A percentile compares a stretch with the other conserved stretches of the same genome.
Conservation (phyloP, 169 alveolate genomes). For the Cryptosporidium parvum region DNA sequence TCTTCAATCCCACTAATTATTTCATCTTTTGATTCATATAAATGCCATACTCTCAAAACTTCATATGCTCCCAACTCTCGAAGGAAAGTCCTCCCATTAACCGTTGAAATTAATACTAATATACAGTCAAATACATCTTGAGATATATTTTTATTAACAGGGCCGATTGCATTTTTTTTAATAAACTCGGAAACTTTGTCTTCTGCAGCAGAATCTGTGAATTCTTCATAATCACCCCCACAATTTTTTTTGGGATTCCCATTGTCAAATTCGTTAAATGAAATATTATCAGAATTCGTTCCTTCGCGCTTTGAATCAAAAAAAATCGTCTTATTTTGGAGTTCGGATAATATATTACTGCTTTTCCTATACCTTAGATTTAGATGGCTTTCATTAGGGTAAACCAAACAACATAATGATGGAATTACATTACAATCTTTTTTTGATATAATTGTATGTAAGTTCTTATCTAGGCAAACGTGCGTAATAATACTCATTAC, state of each 20-base stretch:
- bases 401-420: constrained; percentile 31
- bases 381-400: constrained; percentile 13
- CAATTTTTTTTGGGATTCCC: not conserved
- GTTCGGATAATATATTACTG: not conserved
- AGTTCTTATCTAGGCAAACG: constrained; percentile 19
- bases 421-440: constrained; percentile 17
- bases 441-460: not conserved
- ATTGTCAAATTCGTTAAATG: not conserved
- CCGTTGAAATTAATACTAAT: constrained; percentile 35
- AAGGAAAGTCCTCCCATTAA: constrained; percentile 30
- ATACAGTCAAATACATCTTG: constrained; percentile 50
- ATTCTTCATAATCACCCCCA: not conserved
- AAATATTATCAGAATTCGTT: not conserved
- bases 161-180: constrained; percentile 28
- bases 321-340: constrained; percentile 27
- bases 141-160: constrained; percentile 11
- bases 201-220: not conserved
- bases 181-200: constrained; percentile 6
- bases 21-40: constrained; percentile 25
- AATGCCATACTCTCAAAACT: constrained; percentile 72
- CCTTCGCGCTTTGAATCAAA: not conserved
- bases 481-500: constrained; percentile 28
- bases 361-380: constrained; percentile 14
- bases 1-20: constrained; percentile 41
- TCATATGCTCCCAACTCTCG: constrained; percentile 39